Evolutionary conservation across 441 rosid genomes (phyloP), one percentile per base, ranked within the genome.

Genomic region (Brassica hybrid): DNA sequence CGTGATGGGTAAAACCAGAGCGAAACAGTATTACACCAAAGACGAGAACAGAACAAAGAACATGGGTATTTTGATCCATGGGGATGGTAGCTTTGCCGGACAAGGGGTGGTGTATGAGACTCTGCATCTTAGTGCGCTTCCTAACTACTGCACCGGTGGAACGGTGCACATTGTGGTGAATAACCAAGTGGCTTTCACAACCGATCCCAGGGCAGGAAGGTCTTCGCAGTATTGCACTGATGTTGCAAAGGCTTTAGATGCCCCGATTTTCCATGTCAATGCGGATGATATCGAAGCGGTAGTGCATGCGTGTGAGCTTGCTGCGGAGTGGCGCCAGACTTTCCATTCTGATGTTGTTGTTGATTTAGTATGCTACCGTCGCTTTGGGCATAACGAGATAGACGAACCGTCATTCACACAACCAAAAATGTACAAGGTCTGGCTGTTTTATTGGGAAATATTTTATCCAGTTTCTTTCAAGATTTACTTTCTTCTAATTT

Each of bases 51-150:
- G 96, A 83, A 88, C 88, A 14, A 91, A 90, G 84, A 90, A 91
- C 82, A 83, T 95, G 98, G 97, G 86, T 38, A 25, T 95, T 65
- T 85, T 91, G 91, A 91, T 95, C 79, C 99, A 95, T 72, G 98
- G 99, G 6, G 99, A 95, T 86, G 99, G 98, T 73, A 93, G 98
- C 79, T 93, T 95, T 83, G 97, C 99, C 11, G 99, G 97, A 17
- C 98, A 95, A 85, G 98, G 99, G 72, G 99, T 95, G 23, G 97
- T 95, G 0, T 95, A 95, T 80, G 98, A 94, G 79, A 94, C 97
- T 80, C 87, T 95, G 7, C 98, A 93, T 90, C 91, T 95, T 58
- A 93, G 97, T 77, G 99, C 98, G 25, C 91, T 95, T 75, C 98
- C 97, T 63, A 93, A 88, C 84, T 93, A 91, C 83, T 48, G 87